Evolutionary conservation across 768 basidiomycete species (phyloP).

Genomic region (Russula sp.): DNA sequence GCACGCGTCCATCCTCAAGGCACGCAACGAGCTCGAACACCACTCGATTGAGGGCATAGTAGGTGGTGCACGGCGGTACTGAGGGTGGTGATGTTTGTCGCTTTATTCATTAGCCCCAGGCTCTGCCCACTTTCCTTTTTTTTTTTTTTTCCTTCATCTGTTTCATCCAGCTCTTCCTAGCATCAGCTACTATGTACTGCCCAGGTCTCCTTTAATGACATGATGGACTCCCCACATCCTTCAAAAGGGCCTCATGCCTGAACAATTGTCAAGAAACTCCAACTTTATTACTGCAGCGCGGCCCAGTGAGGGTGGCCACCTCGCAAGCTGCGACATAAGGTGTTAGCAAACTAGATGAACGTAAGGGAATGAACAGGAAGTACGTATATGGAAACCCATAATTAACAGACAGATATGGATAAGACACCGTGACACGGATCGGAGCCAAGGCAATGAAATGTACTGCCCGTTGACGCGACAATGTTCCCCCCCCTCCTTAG

Average conservation of each 20-base stretch:
- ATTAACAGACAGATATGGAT: not conserved
- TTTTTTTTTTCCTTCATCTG: not conserved
- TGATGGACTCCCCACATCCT: constrained; percentile 3
- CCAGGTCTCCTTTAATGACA: constrained; percentile 21
- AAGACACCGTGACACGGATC: too few species aligned
- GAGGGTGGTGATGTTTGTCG: constrained; percentile 19
- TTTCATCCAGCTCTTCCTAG: not conserved
- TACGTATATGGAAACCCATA: not conserved
- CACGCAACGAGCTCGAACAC: constrained; percentile 91
- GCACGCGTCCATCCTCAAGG: constrained; percentile 88
- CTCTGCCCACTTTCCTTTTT: not conserved
- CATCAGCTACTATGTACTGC: constrained; percentile 19
- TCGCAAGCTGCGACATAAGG: too few species aligned
- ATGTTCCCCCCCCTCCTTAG: too few species aligned
- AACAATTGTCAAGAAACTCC: too few species aligned
- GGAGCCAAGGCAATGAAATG: not conserved
- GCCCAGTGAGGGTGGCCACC: too few species aligned
- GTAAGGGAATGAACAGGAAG: not conserved
- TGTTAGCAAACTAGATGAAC: too few species aligned
- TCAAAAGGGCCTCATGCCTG: not conserved
- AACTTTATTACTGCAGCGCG: too few species aligned
- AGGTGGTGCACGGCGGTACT: constrained; percentile 47
- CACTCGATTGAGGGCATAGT: constrained; percentile 92
- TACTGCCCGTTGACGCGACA: too few species aligned
- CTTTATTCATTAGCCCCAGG: not conserved